Conservation (phyloP, 2,329 filamentous ascomycete species). For the Endoconidiophora laricicola region DNA sequence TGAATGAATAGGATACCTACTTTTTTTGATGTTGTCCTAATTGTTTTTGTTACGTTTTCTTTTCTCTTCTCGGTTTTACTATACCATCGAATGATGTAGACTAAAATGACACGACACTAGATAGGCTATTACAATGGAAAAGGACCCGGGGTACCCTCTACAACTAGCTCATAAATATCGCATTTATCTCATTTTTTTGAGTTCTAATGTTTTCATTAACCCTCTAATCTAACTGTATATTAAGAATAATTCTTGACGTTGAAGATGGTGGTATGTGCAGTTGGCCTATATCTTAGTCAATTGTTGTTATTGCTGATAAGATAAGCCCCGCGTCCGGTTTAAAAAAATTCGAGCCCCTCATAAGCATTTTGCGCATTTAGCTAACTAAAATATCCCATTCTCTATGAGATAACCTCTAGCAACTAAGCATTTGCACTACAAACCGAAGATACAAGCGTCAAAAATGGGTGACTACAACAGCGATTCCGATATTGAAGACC, state of each 20-base stretch:
- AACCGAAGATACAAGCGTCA: background rate
- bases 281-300: too few relatives aligned
- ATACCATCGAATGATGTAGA: slow-evolving; percentile 11
- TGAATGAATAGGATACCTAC: slow-evolving; percentile 13
- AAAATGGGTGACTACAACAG: slow-evolving; percentile 68
- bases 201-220: too few relatives aligned
- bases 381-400: background rate
- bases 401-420: background rate
- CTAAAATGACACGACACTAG: slow-evolving; percentile 13
- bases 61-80: slow-evolving; percentile 2
- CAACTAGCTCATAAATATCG: slow-evolving; percentile 7
- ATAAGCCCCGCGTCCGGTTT: slow-evolving; percentile 19
- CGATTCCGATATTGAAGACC: slow-evolving; percentile 57
- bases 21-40: slow-evolving; percentile 5
- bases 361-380: slow-evolving; percentile 10
- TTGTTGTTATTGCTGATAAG: slow-evolving; percentile 14
- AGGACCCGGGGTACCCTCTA: slow-evolving; percentile 1
- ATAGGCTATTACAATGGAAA: slow-evolving; percentile 7
- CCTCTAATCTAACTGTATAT: too few relatives aligned
- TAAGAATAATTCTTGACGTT: too few relatives aligned
- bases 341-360: slow-evolving; percentile 28
- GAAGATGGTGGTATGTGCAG: too few relatives aligned
- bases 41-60: slow-evolving; percentile 2
- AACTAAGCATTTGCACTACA: background rate
- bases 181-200: background rate